A percentile compares a stretch with the other conserved stretches of the same genome.
Conservation (phyloP, 2,329 filamentous ascomycete genomes). For the Fusarium drepaniforme region DNA sequence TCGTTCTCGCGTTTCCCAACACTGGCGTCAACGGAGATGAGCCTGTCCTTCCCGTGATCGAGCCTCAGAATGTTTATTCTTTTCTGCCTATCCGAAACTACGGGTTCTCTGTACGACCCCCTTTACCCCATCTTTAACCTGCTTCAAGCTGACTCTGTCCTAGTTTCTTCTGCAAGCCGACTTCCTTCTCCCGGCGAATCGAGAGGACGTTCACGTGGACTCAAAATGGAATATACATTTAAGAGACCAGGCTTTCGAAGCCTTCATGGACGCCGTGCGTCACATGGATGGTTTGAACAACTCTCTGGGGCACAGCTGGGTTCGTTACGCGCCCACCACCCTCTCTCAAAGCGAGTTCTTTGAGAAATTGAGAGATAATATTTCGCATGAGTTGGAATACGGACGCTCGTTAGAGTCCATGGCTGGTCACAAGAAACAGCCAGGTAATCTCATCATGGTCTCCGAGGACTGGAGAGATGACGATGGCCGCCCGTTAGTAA, state of each 20-base stretch:
- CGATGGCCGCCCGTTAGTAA: not conserved
- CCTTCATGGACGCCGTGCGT: not conserved
- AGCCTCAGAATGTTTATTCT: constrained; percentile 13
- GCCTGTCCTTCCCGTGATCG: not conserved
- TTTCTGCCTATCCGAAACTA: constrained; percentile 18
- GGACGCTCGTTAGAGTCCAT: not conserved
- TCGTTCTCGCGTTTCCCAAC: constrained; percentile 4
- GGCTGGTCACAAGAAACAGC: not conserved
- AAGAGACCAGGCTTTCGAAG: not conserved
- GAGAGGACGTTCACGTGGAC: constrained; percentile 38
- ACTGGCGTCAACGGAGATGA: not conserved
- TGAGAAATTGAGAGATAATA: not conserved
- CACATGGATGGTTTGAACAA: not conserved
- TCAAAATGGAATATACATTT: constrained; percentile 38
- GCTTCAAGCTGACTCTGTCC: not conserved
- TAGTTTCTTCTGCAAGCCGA: constrained; percentile 45
- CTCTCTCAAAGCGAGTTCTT: not conserved
- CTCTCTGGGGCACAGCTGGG: not conserved
- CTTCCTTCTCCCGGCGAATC: constrained; percentile 41
- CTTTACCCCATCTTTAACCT: not conserved
- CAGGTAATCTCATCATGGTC: not conserved
- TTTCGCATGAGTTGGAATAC: not conserved
- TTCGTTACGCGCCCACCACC: not conserved
- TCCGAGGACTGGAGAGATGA: constrained; percentile 1
- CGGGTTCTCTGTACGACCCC: constrained; percentile 35